Percentiles rank a stretch among this genome's conserved stretches.
phyloP scores from a whole-genome alignment of 306 rosid genomes.

The Mimosa pudica region DNA sequence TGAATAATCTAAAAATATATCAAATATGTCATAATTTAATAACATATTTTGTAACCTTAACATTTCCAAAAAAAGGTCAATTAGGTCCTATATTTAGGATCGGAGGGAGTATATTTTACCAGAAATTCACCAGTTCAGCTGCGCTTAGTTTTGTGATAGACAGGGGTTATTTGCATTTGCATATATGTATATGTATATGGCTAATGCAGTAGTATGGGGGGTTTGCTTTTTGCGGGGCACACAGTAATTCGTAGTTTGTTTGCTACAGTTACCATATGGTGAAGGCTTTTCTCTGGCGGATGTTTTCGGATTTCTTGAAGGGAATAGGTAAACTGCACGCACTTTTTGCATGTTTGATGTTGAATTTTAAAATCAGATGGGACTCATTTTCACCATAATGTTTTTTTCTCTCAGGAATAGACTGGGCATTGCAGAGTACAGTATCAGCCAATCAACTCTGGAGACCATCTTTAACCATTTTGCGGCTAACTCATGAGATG shows the following conservation, averaged over 20 bases:
- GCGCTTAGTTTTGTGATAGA: slow-evolving; percentile 11
- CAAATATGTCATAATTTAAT: too few species aligned
- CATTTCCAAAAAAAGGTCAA: too few species aligned
- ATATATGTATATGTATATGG: background rate
- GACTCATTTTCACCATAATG: slow-evolving; percentile 32
- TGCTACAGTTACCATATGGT: slow-evolving; percentile 68
- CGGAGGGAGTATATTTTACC: background rate
- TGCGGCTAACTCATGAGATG: slow-evolving; percentile 70
- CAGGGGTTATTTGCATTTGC: background rate
- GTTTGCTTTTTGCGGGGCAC: slow-evolving; percentile 12
- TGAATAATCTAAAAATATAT: too few species aligned
- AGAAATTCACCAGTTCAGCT: slow-evolving; percentile 3
- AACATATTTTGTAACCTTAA: too few species aligned
- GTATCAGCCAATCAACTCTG: slow-evolving; percentile 88
- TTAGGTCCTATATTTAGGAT: too few species aligned
- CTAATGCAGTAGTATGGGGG: slow-evolving; percentile 2
- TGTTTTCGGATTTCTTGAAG: slow-evolving; percentile 86
- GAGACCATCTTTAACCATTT: slow-evolving; percentile 93
- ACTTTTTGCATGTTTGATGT: slow-evolving; percentile 17
- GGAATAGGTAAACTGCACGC: slow-evolving; percentile 58
- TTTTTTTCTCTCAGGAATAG: slow-evolving; percentile 52
- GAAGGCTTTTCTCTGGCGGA: slow-evolving; percentile 82
- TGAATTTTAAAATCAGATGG: background rate
- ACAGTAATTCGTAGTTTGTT: slow-evolving; percentile 35
- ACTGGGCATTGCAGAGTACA: slow-evolving; percentile 88